These are phyloP conservation scores for Melanogaster broomeanus DNA, from an alignment of 768 basidiomycete genomes.

Conservation along the genomic window DNA sequence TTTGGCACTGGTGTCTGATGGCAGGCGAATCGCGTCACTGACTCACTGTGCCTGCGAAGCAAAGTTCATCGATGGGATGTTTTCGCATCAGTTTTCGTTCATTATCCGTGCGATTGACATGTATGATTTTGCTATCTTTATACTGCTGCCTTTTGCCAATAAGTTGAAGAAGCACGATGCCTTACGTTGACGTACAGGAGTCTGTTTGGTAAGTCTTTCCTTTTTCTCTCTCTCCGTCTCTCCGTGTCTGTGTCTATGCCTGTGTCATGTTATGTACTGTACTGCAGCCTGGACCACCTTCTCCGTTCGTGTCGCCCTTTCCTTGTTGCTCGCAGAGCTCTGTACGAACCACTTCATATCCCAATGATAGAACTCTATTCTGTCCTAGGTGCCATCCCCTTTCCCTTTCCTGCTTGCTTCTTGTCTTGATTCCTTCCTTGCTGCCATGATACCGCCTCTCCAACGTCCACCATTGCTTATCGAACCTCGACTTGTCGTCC, in stretches of 20 bases:
- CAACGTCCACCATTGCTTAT: conserved; percentile 2
- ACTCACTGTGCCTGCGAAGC: conserved; percentile 14
- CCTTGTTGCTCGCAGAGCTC: conserved; percentile 7
- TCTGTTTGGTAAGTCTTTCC: conserved; percentile 8
- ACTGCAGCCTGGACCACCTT: conserved; percentile 2
- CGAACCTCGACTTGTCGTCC: neutral
- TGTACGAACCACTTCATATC: conserved; percentile 23
- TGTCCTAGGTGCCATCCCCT: neutral
- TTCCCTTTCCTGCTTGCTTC: neutral
- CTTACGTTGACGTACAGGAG: conserved; percentile 26
- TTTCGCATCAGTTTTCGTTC: conserved; percentile 12
- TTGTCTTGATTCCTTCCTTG: neutral
- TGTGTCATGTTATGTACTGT: neutral
- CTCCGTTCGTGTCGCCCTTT: conserved; percentile 4
- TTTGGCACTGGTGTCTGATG: conserved; percentile 23
- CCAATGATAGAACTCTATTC: neutral
- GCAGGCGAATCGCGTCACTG: conserved; percentile 5
- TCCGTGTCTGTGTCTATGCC: conserved; percentile 12
- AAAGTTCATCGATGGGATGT: conserved; percentile 13
- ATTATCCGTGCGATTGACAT: conserved; percentile 15
- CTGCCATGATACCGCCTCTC: conserved; percentile 3
- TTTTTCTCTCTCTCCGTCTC: conserved; percentile 12
- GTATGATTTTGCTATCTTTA: conserved; percentile 25
- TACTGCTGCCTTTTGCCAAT: conserved; percentile 16
- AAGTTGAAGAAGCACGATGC: conserved; percentile 2